These are phyloP conservation scores for Erigeron philadelphicus DNA, from an alignment of 140 eudicot genomes.

Conservation along the genomic window DNA sequence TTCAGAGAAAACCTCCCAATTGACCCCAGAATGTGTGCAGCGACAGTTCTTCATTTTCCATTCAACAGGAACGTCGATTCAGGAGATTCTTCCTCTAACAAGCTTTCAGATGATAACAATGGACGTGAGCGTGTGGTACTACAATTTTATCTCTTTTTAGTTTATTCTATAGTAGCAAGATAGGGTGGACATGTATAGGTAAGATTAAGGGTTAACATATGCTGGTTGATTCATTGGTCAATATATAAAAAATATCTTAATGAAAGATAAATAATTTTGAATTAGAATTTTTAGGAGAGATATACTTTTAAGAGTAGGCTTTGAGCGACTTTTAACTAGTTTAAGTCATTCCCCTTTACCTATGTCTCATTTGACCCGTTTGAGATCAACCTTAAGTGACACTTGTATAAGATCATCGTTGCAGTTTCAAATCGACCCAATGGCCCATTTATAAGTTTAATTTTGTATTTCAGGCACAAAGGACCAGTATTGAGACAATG, in stretches of 20 bases:
- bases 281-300: background rate
- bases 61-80: conserved; percentile 39
- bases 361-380: background rate
- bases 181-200: too few species aligned
- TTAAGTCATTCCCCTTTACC: background rate
- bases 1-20: conserved; percentile 76
- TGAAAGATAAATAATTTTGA: too few species aligned
- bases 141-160: background rate
- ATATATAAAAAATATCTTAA: too few species aligned
- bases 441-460: conserved; percentile 6
- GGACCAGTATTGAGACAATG: conserved; percentile 22
- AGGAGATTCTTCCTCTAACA: conserved; percentile 23
- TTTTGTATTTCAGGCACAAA: conserved; percentile 36
- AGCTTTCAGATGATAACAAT: conserved; percentile 27
- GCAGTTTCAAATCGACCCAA: background rate
- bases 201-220: too few species aligned
- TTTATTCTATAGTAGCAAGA: too few species aligned
- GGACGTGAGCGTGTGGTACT: conserved; percentile 41
- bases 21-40: conserved; percentile 74
- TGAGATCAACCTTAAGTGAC: background rate
- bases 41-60: conserved; percentile 74
- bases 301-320: background rate
- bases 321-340: background rate
- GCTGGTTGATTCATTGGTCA: too few species aligned
- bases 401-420: conserved; percentile 15